Base-by-base conservation (phyloP, 2,329 filamentous ascomycete species). In the Grosmannia huntii region DNA sequence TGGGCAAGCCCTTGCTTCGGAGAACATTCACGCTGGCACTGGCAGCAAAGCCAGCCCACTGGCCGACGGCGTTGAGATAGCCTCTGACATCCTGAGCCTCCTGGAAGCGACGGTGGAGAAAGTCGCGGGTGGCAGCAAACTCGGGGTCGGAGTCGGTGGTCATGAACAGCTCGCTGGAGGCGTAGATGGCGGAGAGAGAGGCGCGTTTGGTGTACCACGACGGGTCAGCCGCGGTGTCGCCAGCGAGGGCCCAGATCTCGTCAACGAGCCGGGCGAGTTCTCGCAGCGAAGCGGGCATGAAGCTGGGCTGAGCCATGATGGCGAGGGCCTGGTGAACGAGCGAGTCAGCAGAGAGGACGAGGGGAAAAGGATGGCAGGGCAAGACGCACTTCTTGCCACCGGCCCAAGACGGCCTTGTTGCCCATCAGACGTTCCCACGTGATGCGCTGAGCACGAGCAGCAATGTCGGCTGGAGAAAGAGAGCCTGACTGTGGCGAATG, bases 111-210 rank as follows among this genome's bases (percentile, higher is more conserved):
- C 90, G 79, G 58, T 85, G 80, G 57, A 97, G 74, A 69, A 97
- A 99, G 11, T 82, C 78, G 63, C 85, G 84, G 4, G 94, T 97
- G 62, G 91, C 88, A 11, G 68, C 69, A 66, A 88, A 94, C n/a
- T 81, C 82, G 0, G 79, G 73, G 19, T 36, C 53, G 4, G 86
- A 78, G 71, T 97, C 94, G 60, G 87, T 90, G 25, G 90, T 96
- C 90, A 97, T 96, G 73, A 91, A 95, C 5, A 96, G 76, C 72
- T 99, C 94, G 58, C 86, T 81, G 38, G 85, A 83, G 56, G 89
- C 89, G 65, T 83, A 84, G 49, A 81, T 75, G 64, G 78, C 72
- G 38, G 80, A 79, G 11, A 83, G 70, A 23, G 76, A 76, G 4
- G 75, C 79, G 54, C 81, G 78, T 68, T 83, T 83, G 59, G 79